Evolutionary conservation across 257 asterid genomes (phyloP).

Genomic region (Capsicum chinense): DNA sequence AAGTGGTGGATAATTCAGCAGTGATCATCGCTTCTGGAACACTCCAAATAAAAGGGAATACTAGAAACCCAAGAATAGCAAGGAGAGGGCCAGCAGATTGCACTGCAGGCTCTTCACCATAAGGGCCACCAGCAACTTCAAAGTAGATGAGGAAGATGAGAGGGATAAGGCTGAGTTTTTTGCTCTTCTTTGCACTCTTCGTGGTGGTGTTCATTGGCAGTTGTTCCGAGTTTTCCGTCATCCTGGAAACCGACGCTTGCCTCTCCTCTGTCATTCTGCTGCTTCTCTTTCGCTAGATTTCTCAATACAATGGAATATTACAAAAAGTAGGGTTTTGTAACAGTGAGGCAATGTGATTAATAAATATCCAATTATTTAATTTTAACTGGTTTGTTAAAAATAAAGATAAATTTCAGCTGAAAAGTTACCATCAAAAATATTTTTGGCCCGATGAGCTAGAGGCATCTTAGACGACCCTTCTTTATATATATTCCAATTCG

Average conservation of each 20-base stretch:
- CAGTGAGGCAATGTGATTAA: neutral
- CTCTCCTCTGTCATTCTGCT: neutral
- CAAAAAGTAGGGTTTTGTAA: neutral
- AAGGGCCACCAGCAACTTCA: constrained; percentile 39
- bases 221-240: neutral
- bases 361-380: no score
- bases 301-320: neutral
- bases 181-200: neutral
- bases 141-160: constrained; percentile 38
- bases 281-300: neutral
- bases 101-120: constrained; percentile 35
- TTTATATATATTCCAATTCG: no score
- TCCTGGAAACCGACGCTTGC: neutral
- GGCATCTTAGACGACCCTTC: no score
- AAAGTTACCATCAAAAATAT: no score
- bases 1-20: constrained; percentile 35
- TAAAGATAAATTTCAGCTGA: no score
- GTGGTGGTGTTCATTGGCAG: neutral
- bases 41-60: constrained; percentile 37
- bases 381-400: no score
- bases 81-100: constrained; percentile 30
- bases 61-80: constrained; percentile 30
- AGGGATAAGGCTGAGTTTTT: constrained; percentile 31
- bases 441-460: no score
- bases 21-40: constrained; percentile 34